phyloP scores from a whole-genome alignment of 225 moss, liverwort and hornwort species.

The Marchantia polymorpha region DNA sequence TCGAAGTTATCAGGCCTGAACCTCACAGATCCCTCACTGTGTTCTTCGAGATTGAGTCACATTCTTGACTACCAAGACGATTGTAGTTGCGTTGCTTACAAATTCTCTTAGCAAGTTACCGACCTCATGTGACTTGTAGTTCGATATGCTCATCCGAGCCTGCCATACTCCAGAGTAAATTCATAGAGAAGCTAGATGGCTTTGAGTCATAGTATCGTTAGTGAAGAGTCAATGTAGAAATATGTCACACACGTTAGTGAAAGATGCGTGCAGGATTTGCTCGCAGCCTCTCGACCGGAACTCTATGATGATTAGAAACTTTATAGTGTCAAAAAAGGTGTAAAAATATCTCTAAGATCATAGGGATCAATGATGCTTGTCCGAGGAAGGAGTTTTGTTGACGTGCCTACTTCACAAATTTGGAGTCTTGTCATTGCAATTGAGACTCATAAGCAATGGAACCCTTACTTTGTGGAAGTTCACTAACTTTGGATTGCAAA shows the following conservation, averaged over 20 bases:
- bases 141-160: background rate
- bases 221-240: slow-evolving; percentile 56
- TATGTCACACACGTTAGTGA: slow-evolving; percentile 58
- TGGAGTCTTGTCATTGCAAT: slow-evolving; percentile 44
- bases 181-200: slow-evolving; percentile 18
- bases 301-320: slow-evolving; percentile 52
- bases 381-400: slow-evolving; percentile 48
- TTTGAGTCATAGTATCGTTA: slow-evolving; percentile 38
- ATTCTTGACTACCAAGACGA: background rate
- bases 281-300: slow-evolving; percentile 54
- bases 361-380: slow-evolving; percentile 51
- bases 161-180: background rate
- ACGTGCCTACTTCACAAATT: slow-evolving; percentile 48
- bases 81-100: background rate
- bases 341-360: slow-evolving; percentile 52
- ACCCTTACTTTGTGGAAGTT: slow-evolving; percentile 50
- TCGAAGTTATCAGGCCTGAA: background rate
- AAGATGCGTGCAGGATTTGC: slow-evolving; percentile 54
- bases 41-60: background rate
- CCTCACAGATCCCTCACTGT: background rate
- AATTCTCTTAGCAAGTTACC: background rate
- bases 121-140: background rate
- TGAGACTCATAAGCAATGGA: slow-evolving; percentile 59
- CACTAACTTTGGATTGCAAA: slow-evolving; percentile 42
- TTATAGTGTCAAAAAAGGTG: slow-evolving; percentile 52